These are phyloP conservation scores for Hansfordia pulvinata DNA, from an alignment of 2,329 filamentous ascomycete species.

Conservation along the genomic window DNA sequence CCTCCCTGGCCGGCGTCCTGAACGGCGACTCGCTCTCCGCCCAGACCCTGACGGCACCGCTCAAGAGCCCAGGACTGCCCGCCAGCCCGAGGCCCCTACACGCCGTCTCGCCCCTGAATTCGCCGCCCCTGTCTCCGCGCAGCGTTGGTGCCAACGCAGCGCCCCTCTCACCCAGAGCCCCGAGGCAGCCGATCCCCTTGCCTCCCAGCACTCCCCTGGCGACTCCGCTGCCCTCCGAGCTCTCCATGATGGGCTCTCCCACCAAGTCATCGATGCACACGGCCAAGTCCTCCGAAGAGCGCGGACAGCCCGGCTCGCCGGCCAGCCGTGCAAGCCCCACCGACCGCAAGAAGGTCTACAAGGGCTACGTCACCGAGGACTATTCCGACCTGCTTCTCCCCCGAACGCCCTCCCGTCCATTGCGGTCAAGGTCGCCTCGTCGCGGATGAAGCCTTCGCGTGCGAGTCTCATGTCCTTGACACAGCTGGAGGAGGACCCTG, in stretches of 20 bases:
- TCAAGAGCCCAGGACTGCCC: slow-evolving; percentile 48
- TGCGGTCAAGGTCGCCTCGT: slow-evolving; percentile 78
- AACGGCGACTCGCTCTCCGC: slow-evolving; percentile 18
- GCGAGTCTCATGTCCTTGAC: slow-evolving; percentile 71
- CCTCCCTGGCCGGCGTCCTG: slow-evolving; percentile 39
- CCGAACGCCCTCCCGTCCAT: slow-evolving; percentile 83
- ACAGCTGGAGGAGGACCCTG: slow-evolving; percentile 77
- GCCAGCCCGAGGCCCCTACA: slow-evolving; percentile 42
- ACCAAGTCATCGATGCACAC: slow-evolving; percentile 26
- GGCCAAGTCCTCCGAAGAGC: slow-evolving; percentile 17
- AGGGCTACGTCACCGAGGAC: slow-evolving; percentile 69
- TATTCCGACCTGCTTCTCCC: slow-evolving; percentile 76
- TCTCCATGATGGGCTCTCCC: slow-evolving; percentile 23
- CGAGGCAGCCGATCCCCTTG: slow-evolving; percentile 59
- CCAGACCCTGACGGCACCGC: slow-evolving; percentile 21
- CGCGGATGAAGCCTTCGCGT: slow-evolving; percentile 83
- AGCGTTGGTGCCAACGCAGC: slow-evolving; percentile 30
- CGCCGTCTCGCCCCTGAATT: slow-evolving; percentile 39
- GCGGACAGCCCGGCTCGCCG: slow-evolving; percentile 13
- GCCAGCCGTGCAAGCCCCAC: slow-evolving; percentile 22
- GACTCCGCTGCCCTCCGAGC: slow-evolving; percentile 33
- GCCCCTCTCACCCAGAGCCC: slow-evolving; percentile 58
- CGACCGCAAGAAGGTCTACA: slow-evolving; percentile 47
- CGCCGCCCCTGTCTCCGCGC: slow-evolving; percentile 57
- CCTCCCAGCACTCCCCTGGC: slow-evolving; percentile 56